Conservation (phyloP, 2,329 filamentous ascomycete genomes). For the Torrubiellomyces zombiae region DNA sequence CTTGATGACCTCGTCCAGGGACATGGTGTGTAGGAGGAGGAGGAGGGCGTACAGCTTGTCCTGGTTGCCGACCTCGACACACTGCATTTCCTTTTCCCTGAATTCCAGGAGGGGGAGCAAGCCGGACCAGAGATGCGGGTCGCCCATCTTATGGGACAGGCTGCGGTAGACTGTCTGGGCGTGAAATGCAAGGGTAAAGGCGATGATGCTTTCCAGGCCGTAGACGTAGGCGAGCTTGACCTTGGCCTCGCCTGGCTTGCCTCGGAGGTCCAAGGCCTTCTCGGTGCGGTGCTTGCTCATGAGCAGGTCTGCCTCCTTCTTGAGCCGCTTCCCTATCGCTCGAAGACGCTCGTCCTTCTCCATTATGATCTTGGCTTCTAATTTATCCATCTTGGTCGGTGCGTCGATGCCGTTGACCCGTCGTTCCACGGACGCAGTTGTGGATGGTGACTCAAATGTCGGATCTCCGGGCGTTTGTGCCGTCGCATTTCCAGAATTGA, state of each 20-base stretch:
- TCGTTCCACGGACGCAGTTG: constrained; percentile 13
- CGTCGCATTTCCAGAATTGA: constrained; percentile 35
- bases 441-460: too few relatives aligned
- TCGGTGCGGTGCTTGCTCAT: constrained; percentile 14
- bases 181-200: constrained; percentile 38
- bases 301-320: constrained; percentile 33
- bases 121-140: constrained; percentile 24
- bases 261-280: constrained; percentile 7
- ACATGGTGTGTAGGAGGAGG: constrained; percentile 25
- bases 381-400: constrained; percentile 7
- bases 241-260: constrained; percentile 15
- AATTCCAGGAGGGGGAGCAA: constrained; percentile 27
- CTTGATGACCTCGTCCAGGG: constrained; percentile 27
- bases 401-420: constrained; percentile 17
- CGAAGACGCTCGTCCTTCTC: constrained; percentile 21
- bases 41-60: constrained; percentile 24
- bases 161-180: constrained; percentile 26
- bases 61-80: constrained; percentile 15
- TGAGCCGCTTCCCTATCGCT: constrained; percentile 30
- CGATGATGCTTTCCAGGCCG: constrained; percentile 31
- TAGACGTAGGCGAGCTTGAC: constrained; percentile 25
- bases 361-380: constrained; percentile 12
- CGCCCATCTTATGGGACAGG: constrained; percentile 25
- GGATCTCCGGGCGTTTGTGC: constrained; percentile 35
- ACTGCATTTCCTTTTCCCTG: constrained; percentile 22